Percentiles rank a stretch among this genome's conserved stretches.
These are phyloP conservation scores for Chondrostereum purpureum DNA, from an alignment of 1,284 basidiomycete genomes.

Conservation along the genomic window DNA sequence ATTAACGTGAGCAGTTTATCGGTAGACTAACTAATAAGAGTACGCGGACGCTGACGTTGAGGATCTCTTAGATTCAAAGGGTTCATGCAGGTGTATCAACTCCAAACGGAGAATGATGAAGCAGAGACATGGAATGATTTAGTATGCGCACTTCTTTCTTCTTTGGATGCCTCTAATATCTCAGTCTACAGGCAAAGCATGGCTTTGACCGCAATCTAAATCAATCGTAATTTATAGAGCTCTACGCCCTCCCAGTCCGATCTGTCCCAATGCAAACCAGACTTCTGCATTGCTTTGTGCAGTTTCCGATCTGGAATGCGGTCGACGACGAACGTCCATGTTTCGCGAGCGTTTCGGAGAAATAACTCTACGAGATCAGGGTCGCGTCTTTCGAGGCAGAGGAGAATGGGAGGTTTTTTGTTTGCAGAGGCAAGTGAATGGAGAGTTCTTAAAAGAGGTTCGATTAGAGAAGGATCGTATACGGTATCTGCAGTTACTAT, in stretches of 20 bases:
- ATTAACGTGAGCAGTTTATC: constrained; percentile 51
- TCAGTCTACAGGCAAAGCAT: constrained; percentile 58
- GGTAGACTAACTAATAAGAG: constrained; percentile 1
- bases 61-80: constrained; percentile 52
- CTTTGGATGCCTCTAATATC: too few species aligned
- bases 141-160: constrained; percentile 30
- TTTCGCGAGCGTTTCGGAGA: constrained; percentile 31
- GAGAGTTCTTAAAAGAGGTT: constrained; percentile 69
- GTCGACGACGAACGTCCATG: constrained; percentile 52
- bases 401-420: constrained; percentile 45
- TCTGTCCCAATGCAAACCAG: constrained; percentile 50
- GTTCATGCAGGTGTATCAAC: constrained; percentile 72
- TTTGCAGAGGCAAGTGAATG: constrained; percentile 37
- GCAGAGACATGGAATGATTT: constrained; percentile 79
- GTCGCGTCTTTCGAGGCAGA: constrained; percentile 78
- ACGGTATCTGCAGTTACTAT: constrained; percentile 84
- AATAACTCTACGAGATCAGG: constrained; percentile 55
- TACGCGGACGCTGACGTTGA: constrained; percentile 3
- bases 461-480: constrained; percentile 58
- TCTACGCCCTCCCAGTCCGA: constrained; percentile 74
- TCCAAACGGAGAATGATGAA: constrained; percentile 76
- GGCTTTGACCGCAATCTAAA: constrained; percentile 62
- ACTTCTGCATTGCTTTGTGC: constrained; percentile 51
- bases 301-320: constrained; percentile 59
- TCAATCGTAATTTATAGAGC: constrained; percentile 53